A percentile compares a stretch with the other conserved stretches of the same genome.
Conservation (phyloP, 2,329 filamentous ascomycete genomes). For the Pseudopyricularia javanii region DNA sequence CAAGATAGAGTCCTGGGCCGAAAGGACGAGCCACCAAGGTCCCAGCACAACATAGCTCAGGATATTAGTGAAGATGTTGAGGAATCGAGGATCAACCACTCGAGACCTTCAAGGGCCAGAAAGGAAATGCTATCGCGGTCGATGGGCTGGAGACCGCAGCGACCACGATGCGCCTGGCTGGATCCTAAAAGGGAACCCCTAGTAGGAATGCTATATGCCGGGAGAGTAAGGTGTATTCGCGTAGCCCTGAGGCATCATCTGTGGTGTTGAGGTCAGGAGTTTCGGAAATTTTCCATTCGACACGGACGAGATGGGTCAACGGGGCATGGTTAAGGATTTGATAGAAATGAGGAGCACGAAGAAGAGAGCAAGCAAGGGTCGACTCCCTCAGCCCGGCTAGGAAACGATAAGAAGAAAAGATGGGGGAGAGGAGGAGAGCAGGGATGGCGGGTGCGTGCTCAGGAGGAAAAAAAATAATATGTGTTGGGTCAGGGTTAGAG, state of each 20-base stretch:
- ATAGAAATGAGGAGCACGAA: background rate
- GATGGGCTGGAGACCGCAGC: background rate
- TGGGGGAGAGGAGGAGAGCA: background rate
- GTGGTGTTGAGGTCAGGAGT: too few species aligned
- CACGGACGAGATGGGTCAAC: background rate
- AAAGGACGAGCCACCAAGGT: background rate
- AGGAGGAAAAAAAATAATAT: too few species aligned
- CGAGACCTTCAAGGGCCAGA: background rate
- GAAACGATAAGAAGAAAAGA: background rate
- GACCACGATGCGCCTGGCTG: background rate
- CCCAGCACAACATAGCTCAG: background rate
- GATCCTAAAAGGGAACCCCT: background rate
- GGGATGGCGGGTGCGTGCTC: background rate
- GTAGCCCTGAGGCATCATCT: too few species aligned
- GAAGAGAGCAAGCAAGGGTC: background rate
- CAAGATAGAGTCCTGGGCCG: background rate
- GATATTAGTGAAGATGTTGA: background rate
- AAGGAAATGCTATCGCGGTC: conserved; percentile 3
- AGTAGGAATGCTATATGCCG: background rate
- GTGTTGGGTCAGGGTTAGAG: background rate
- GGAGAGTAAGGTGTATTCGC: background rate
- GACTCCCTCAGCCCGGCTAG: background rate
- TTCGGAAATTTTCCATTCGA: background rate
- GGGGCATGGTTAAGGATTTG: background rate
- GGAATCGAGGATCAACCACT: background rate